Base-by-base conservation (phyloP, 179 eudicot genomes). In the Patellifolia procumbens region DNA sequence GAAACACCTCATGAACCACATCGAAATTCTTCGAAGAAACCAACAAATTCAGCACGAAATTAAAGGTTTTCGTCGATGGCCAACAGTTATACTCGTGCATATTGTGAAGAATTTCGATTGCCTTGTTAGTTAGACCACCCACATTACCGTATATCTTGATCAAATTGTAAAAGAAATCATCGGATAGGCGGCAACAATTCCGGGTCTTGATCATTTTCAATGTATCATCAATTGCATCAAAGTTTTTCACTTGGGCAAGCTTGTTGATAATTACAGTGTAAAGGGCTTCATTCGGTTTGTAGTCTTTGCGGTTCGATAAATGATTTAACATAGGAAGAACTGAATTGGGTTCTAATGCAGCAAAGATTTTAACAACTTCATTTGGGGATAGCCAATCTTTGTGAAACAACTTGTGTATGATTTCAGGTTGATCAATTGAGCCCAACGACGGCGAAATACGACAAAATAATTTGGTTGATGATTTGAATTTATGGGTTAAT, bases 311-410 rank as follows among this genome's bases (percentile, higher is more conserved):
- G 63, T 62, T 76, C 3, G 97, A 89, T 77, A 90, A 76, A 39
- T 92, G 92, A 15, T 78, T 26, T 0, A 92, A 66, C 28, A 85
- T 78, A 8, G 86, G 26, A 32, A 89, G 87, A 2, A 90, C 79
- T 53, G 81, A 78, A 79, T 74, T 79, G 34, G 97, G 92, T 74
- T 90, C 83, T 45, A 87, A 88, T 20, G 74, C 67, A 51, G 79
- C 81, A 81, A 94, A 89, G 72, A 92, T 86, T 48, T 90, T 83
- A 78, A 86, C 83, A 26, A 87, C 82, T 79, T 94, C 89, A 59
- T 78, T 85, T 42, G 91, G 89, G 64, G 97, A 84, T 74, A 94
- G 70, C 98, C 97, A 94, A 70, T 94, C 97, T 83, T 87, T 89
- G 80, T 87, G 91, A 73, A 78, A 78, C 58, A 89, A 73, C 29